These are phyloP conservation scores for Diospyros kaki DNA, from an alignment of 148 eudicot species.

Conservation along the genomic window DNA sequence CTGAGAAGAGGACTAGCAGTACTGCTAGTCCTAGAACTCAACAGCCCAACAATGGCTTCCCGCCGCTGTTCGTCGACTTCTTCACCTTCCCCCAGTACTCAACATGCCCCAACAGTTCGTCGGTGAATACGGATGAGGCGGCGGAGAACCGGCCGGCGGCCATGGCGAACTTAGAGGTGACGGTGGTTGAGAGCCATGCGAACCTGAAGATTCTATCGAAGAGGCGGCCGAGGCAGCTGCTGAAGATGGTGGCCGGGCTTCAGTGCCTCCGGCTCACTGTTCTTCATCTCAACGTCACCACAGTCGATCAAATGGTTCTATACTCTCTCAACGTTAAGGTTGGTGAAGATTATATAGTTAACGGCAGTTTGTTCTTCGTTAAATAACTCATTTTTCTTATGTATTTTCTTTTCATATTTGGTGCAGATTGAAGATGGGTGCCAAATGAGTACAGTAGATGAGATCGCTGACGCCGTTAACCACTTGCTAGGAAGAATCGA, in stretches of 20 bases:
- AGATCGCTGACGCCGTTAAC: constrained; percentile 62
- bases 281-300: constrained; percentile 71
- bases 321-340: constrained; percentile 74
- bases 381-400: background rate
- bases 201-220: constrained; percentile 55
- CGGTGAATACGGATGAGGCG: background rate
- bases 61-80: constrained; percentile 37
- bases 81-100: constrained; percentile 71
- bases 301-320: constrained; percentile 46
- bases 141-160: constrained; percentile 9
- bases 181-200: constrained; percentile 67
- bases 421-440: constrained; percentile 73
- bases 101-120: constrained; percentile 5
- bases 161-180: constrained; percentile 62
- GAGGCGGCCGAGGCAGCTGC: constrained; percentile 46
- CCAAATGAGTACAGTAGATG: constrained; percentile 56
- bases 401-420: background rate
- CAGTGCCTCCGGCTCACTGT: constrained; percentile 50
- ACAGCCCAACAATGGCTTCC: background rate
- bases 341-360: background rate
- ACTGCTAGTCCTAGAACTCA: background rate
- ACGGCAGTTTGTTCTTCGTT: too few species aligned
- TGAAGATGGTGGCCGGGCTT: constrained; percentile 49
- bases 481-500: constrained; percentile 48
- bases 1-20: constrained; percentile 26